phyloP scores from a whole-genome alignment of 805 yeast species.

The Lipomyces oligophaga region DNA sequence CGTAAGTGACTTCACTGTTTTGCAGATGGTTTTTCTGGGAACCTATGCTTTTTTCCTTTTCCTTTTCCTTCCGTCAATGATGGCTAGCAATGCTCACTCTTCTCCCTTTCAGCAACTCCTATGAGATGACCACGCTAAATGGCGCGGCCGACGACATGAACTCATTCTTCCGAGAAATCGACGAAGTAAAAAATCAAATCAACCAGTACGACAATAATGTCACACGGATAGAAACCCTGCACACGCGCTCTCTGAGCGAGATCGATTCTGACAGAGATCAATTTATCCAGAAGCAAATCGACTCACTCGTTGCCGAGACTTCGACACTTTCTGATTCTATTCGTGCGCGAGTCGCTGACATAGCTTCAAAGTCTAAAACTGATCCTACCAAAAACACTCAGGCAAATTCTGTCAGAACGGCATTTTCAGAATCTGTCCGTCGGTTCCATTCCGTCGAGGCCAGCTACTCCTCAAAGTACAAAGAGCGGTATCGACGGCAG shows the following conservation, averaged over 20 bases:
- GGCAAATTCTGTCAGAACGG: constrained; percentile 81
- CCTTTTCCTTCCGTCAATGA: too few relatives aligned
- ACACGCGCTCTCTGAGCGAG: constrained; percentile 66
- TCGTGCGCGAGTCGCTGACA: constrained; percentile 69
- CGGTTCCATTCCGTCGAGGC: constrained; percentile 84
- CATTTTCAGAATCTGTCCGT: constrained; percentile 81
- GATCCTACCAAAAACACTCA: constrained; percentile 84
- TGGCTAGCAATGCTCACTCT: too few relatives aligned
- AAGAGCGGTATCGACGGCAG: constrained; percentile 87
- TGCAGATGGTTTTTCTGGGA: constrained; percentile 12
- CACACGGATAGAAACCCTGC: constrained; percentile 65
- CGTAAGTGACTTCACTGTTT: too few relatives aligned
- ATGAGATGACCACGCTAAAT: constrained; percentile 23
- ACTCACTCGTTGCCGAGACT: constrained; percentile 71
- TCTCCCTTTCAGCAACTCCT: too few relatives aligned
- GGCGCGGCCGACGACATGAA: constrained; percentile 24
- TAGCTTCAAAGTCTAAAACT: constrained; percentile 49
- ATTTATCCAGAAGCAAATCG: constrained; percentile 69
- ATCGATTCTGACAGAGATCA: constrained; percentile 62
- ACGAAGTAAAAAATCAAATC: constrained; percentile 62
- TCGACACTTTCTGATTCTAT: constrained; percentile 70
- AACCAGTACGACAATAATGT: constrained; percentile 67
- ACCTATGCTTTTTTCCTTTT: background rate
- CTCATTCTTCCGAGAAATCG: constrained; percentile 62
- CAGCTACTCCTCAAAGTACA: constrained; percentile 76